Evolutionary conservation across 2,329 filamentous ascomycete species (phyloP).

Genomic region (Trichothecium roseum): DNA sequence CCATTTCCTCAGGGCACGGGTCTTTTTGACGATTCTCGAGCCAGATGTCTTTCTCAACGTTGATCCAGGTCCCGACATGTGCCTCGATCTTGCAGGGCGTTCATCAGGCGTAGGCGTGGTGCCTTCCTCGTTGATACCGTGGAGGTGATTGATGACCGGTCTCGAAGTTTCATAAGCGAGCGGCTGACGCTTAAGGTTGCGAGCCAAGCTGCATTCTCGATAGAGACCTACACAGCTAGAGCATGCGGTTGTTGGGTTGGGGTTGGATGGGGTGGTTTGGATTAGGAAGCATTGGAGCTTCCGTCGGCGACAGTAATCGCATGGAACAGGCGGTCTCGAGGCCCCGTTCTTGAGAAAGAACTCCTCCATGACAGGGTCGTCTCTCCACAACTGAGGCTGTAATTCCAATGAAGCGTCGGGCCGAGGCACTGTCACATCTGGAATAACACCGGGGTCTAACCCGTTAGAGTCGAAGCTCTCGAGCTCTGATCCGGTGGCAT

Average conservation of each 20-base stretch:
- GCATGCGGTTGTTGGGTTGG: slow-evolving; percentile 35
- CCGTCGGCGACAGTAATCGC: slow-evolving; percentile 30
- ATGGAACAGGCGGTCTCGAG: slow-evolving; percentile 29
- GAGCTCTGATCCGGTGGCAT: too few relatives aligned
- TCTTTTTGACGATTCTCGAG: slow-evolving; percentile 32
- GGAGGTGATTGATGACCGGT: slow-evolving; percentile 36
- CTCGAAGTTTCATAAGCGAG: slow-evolving; percentile 33
- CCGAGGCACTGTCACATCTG: too few relatives aligned
- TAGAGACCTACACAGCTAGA: slow-evolving; percentile 40
- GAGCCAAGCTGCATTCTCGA: slow-evolving; percentile 36
- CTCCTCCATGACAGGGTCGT: not conserved
- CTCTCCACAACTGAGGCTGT: too few relatives aligned
- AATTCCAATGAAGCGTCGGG: too few relatives aligned
- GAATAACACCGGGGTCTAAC: too few relatives aligned
- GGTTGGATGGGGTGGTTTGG: slow-evolving; percentile 33
- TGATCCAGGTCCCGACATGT: slow-evolving; percentile 4
- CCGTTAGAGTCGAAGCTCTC: too few relatives aligned
- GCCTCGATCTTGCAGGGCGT: not conserved
- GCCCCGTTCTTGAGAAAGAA: slow-evolving; percentile 23
- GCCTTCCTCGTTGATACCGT: slow-evolving; percentile 32
- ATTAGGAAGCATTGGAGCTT: slow-evolving; percentile 38
- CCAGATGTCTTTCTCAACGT: slow-evolving; percentile 1
- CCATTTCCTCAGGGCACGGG: slow-evolving; percentile 34
- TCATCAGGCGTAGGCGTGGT: not conserved
- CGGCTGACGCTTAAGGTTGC: slow-evolving; percentile 30